Evolutionary conservation across 129 eudicot species (phyloP).

Genomic region (Arctium minus): DNA sequence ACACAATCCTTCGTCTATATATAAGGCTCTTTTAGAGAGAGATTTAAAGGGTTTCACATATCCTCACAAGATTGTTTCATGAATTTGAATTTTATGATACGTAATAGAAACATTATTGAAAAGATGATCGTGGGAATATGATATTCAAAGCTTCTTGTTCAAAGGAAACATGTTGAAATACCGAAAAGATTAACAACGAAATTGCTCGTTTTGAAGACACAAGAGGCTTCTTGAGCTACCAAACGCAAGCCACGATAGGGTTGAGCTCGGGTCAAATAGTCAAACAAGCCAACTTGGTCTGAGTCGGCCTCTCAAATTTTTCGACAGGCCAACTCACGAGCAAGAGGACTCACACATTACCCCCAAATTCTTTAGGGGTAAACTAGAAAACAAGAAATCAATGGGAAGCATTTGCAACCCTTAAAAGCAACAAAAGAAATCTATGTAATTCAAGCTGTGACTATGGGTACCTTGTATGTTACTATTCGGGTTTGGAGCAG

Average conservation of each 20-base stretch:
- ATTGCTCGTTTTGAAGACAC: neutral
- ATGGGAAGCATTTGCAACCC: neutral
- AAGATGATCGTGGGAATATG: neutral
- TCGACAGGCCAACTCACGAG: too few species aligned
- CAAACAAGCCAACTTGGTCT: neutral
- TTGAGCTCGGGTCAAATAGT: neutral
- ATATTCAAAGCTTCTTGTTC: neutral
- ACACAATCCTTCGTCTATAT: too few species aligned
- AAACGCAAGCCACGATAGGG: too few species aligned
- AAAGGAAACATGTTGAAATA: neutral
- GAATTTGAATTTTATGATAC: neutral
- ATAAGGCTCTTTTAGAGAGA: too few species aligned
- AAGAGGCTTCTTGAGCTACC: neutral
- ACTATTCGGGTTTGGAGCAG: neutral
- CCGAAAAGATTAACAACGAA: neutral
- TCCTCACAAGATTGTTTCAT: too few species aligned
- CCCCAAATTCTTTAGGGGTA: neutral
- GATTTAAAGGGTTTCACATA: too few species aligned
- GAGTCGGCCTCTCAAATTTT: too few species aligned
- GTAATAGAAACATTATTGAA: neutral
- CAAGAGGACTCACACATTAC: neutral
- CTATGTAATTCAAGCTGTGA: neutral
- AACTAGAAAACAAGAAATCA: neutral
- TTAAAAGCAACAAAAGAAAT: neutral
- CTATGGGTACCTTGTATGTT: neutral